phyloP scores from a whole-genome alignment of 2,329 filamentous ascomycete species.

The Penicillium sp. region DNA sequence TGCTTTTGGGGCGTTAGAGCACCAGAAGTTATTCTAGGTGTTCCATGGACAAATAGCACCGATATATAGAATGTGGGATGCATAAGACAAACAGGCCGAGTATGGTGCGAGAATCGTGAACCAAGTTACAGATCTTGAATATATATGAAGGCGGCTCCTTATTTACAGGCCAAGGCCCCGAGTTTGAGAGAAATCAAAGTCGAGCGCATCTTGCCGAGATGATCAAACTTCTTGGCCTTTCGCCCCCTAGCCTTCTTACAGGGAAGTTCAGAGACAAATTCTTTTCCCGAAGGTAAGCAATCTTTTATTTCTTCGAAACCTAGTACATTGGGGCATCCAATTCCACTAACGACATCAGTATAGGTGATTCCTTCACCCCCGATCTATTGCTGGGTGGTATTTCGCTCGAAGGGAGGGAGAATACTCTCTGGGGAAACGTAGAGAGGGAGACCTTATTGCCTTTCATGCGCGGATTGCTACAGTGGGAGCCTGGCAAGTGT shows the following conservation, averaged over 20 bases:
- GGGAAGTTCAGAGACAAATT: constrained; percentile 39
- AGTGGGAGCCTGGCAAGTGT: constrained; percentile 35
- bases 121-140: constrained; percentile 49
- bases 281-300: constrained; percentile 40
- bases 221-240: constrained; percentile 46
- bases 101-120: constrained; percentile 2
- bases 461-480: constrained; percentile 39
- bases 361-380: constrained; percentile 1
- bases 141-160: constrained; percentile 49
- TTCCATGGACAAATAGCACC: constrained; percentile 48
- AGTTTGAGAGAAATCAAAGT: constrained; percentile 42
- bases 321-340: too few relatives aligned
- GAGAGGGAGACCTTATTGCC: constrained; percentile 34
- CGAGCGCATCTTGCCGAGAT: constrained; percentile 53
- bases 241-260: constrained; percentile 39
- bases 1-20: constrained; percentile 16
- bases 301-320: too few relatives aligned
- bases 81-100: constrained; percentile 32
- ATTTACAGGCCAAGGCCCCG: constrained; percentile 45
- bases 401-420: constrained; percentile 42
- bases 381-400: constrained; percentile 20
- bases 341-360: too few relatives aligned
- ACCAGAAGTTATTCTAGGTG: constrained; percentile 49
- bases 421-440: constrained; percentile 31
- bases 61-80: constrained; percentile 56